Evolutionary conservation across 2,329 filamentous ascomycete species (phyloP), one percentile per base, ranked within the genome.

Genomic region (Neocucurbitaria cava): DNA sequence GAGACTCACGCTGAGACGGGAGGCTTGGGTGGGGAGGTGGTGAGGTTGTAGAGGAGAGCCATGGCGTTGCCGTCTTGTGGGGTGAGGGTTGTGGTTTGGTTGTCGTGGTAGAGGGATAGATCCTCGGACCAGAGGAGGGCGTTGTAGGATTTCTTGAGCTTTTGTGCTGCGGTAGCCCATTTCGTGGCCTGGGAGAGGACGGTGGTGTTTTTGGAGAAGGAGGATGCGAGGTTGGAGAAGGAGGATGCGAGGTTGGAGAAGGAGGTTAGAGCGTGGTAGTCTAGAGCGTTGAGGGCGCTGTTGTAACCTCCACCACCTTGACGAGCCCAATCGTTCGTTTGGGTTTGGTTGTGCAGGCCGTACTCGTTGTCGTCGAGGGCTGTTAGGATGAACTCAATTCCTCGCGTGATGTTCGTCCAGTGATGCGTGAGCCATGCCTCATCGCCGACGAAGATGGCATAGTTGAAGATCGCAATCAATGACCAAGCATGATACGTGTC

Each of bases 261-360:
- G 1, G 66, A 58, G 5, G 30, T 28, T 15, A 74, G 56, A 9
- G 66, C 69, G 33, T 71, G 71, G 53, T 70, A 73, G 45, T 72
- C 61, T 8, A 74, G 57, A 2, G 70, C 65, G 39, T 75, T 75
- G 11, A 73, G 60, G n/a, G 68, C 69, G 47, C 61, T 68, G 56
- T 73, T 73, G 54, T 66, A 70, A 6, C 58, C 69, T 0, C 72
- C 72, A 2, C 63, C 65, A 15, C 64, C 63, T 46, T 69, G 59
- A 2, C 71, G 62, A 5, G 62, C 70, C 71, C 71, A 74, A 46
- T 74, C 71, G 33, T 71, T 70, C 7, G 59, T 33, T 3, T 48
- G 44, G 1, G 56, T 68, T 42, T 64, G 57, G 24, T 60, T 54
- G 48, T 64, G 48, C 36, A 69, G 41, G 1, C 62, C 61, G 11